Evolutionary conservation across 371 early-diverging fungal genomes (phyloP).

Genomic region (Rhizopus arrhizus): DNA sequence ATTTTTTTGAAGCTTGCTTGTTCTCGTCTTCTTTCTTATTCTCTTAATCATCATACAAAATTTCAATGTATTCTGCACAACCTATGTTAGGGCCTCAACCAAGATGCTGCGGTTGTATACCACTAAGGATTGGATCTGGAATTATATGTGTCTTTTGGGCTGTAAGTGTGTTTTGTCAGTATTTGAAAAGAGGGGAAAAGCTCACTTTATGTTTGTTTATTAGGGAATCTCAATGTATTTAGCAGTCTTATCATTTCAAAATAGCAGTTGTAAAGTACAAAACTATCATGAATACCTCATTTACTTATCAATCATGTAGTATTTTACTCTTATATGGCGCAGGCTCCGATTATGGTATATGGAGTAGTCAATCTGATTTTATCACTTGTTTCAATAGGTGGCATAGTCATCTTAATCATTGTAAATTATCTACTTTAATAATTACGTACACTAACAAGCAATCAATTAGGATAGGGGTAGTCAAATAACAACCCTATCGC

Average conservation of each 20-base stretch:
- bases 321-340: constrained; percentile 31
- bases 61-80: constrained; percentile 14
- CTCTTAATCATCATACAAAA: constrained; percentile 5
- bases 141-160: constrained; percentile 37
- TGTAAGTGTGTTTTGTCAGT: constrained; percentile 18
- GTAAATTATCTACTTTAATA: constrained; percentile 10
- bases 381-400: constrained; percentile 27
- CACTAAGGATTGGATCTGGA: constrained; percentile 29
- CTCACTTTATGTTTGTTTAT: not conserved
- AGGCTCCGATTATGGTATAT: constrained; percentile 24
- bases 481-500: constrained; percentile 15
- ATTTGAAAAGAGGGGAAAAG: not conserved
- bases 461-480: constrained; percentile 2
- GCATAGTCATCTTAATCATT: constrained; percentile 22
- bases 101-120: constrained; percentile 32
- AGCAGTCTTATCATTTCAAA: constrained; percentile 37
- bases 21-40: constrained; percentile 7
- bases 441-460: not conserved
- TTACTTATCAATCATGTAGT: constrained; percentile 14
- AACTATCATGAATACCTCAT: constrained; percentile 1
- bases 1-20: not conserved
- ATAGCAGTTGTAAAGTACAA: constrained; percentile 26
- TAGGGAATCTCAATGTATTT: constrained; percentile 39
- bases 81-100: constrained; percentile 12
- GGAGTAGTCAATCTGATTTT: constrained; percentile 32